Conservation (phyloP, 345 rosid genomes). For the Linum tenue region DNA sequence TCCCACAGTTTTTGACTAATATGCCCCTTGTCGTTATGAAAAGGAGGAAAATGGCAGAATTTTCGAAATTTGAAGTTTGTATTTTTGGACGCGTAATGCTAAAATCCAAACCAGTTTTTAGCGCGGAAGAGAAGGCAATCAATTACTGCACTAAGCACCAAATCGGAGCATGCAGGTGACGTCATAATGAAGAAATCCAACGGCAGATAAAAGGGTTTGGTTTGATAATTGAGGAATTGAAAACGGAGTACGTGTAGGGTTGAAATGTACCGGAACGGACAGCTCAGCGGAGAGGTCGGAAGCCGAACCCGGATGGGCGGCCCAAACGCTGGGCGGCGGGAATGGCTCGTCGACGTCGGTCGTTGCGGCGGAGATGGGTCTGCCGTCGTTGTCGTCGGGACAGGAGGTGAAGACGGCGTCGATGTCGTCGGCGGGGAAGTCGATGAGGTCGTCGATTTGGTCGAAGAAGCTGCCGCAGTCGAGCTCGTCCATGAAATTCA, state of each 20-base stretch:
- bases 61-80: background rate
- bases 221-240: too few relatives aligned
- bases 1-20: background rate
- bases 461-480: slow-evolving; percentile 95
- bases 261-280: slow-evolving; percentile 72
- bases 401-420: slow-evolving; percentile 33
- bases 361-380: slow-evolving; percentile 7
- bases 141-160: background rate
- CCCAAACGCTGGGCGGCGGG: slow-evolving; percentile 46
- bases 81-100: background rate
- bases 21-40: slow-evolving; percentile 1
- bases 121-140: slow-evolving; percentile 1
- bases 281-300: slow-evolving; percentile 68
- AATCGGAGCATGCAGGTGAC: slow-evolving; percentile 5
- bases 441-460: slow-evolving; percentile 81
- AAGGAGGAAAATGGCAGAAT: too few relatives aligned
- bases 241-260: background rate
- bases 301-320: slow-evolving; percentile 48
- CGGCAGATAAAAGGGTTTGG: background rate
- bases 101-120: background rate
- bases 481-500: slow-evolving; percentile 58
- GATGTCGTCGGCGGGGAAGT: slow-evolving; percentile 66
- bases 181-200: slow-evolving; percentile 10
- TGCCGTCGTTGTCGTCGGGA: slow-evolving; percentile 3
- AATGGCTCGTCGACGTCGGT: slow-evolving; percentile 24